phyloP scores from a whole-genome alignment of 495 filamentous ascomycete species.

The Aspergillus heteromorphus region DNA sequence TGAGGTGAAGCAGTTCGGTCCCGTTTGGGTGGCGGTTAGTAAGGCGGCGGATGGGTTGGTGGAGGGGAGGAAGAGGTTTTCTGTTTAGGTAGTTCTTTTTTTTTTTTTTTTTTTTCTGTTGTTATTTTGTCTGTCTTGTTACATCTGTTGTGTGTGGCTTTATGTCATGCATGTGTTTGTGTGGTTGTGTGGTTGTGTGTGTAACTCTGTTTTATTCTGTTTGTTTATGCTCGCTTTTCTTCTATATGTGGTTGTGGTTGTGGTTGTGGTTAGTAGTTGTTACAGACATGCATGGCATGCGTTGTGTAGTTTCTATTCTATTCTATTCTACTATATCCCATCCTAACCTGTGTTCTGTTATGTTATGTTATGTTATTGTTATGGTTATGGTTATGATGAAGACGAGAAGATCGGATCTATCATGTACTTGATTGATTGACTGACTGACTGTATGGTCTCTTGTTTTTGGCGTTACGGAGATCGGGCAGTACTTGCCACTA shows the following conservation, averaged over 20 bases:
- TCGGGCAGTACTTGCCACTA: too few species aligned
- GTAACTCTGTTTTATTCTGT: not conserved
- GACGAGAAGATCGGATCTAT: too few species aligned
- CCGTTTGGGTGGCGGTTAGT: constrained; percentile 69
- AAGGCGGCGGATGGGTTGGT: constrained; percentile 78
- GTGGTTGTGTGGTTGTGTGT: not conserved
- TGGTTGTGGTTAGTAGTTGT: too few species aligned
- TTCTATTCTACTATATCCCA: not conserved
- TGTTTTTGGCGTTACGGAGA: too few species aligned
- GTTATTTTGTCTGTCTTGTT: not conserved
- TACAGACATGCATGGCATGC: too few species aligned
- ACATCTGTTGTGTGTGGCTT: too few species aligned
- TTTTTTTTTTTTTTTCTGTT: not conserved
- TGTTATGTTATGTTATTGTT: not conserved
- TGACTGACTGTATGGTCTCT: too few species aligned
- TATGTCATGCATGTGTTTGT: not conserved
- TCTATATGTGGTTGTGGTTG: not conserved
- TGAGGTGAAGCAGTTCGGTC: constrained; percentile 69
- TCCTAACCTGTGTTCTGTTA: not conserved
- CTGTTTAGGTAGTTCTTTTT: constrained; percentile 24
- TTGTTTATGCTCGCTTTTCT: too few species aligned
- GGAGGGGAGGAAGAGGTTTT: constrained; percentile 62
- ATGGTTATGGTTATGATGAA: too few species aligned
- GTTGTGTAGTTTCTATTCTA: not conserved
- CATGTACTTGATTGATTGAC: too few species aligned